Percentiles rank a stretch among this genome's conserved stretches.
phyloP scores from a whole-genome alignment of 1,139 yeast genomes.

The Kodamaea anthophila region DNA sequence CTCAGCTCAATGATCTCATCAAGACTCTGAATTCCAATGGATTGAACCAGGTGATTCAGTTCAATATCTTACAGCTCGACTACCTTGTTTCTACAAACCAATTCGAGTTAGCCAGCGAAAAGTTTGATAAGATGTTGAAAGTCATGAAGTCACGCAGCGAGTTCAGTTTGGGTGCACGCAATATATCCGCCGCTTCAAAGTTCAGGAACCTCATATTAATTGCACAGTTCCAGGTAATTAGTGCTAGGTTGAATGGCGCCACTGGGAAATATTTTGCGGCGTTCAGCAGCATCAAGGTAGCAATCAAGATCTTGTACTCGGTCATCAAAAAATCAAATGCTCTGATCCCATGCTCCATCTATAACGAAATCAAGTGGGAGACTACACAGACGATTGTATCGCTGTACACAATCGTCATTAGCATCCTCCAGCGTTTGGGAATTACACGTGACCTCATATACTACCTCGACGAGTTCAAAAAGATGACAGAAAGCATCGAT shows the following conservation, averaged over 20 bases:
- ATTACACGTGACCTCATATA: slow-evolving; percentile 48
- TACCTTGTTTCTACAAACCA: slow-evolving; percentile 15
- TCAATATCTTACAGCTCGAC: slow-evolving; percentile 28
- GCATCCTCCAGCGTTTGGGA: slow-evolving; percentile 40
- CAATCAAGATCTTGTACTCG: slow-evolving; percentile 38
- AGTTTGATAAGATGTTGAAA: slow-evolving; percentile 17
- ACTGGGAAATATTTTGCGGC: slow-evolving; percentile 18
- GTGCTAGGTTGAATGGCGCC: slow-evolving; percentile 18
- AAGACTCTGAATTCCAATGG: slow-evolving; percentile 10
- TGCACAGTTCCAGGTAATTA: slow-evolving; percentile 29
- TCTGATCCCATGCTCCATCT: slow-evolving; percentile 16
- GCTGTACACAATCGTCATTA: slow-evolving; percentile 31
- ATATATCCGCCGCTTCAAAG: slow-evolving; percentile 19
- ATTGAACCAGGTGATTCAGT: slow-evolving; percentile 9
- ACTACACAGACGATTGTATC: slow-evolving; percentile 27
- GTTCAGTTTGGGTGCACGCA: slow-evolving; percentile 15
- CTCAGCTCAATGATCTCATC: slow-evolving; percentile 10
- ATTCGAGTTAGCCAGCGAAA: slow-evolving; percentile 15
- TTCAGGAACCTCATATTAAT: slow-evolving; percentile 29
- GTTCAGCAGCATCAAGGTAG: slow-evolving; percentile 26
- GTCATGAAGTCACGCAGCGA: slow-evolving; percentile 26
- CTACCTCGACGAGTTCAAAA: slow-evolving; percentile 42
- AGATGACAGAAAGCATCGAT: slow-evolving; percentile 22
- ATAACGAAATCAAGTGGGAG: slow-evolving; percentile 29
- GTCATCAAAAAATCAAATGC: slow-evolving; percentile 28